A percentile compares a stretch with the other conserved stretches of the same genome.
Evolutionary conservation across 768 basidiomycete species (phyloP).

Genomic region (Sistotremastrum suecicum): DNA sequence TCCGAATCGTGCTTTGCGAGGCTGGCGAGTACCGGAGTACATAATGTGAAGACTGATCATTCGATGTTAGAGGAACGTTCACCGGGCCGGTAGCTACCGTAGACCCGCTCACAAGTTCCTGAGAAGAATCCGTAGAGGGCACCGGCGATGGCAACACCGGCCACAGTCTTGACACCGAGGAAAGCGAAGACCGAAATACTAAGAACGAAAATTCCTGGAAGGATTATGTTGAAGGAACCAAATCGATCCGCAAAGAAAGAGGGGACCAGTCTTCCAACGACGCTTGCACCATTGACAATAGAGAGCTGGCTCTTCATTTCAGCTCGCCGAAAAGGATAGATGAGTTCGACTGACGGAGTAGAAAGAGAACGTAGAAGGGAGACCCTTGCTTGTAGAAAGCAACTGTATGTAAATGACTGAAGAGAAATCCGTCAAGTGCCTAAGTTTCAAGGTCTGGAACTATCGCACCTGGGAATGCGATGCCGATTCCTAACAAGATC

Average conservation of each 20-base stretch:
- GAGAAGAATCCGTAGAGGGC: conserved; percentile 33
- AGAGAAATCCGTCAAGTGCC: conserved; percentile 18
- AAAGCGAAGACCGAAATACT: conserved; percentile 28
- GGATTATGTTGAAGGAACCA: conserved; percentile 30
- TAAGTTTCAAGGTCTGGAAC: conserved; percentile 1
- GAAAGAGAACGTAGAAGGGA: conserved; percentile 35
- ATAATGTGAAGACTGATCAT: too few species aligned
- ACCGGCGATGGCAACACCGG: conserved; percentile 25
- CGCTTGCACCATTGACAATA: conserved; percentile 35
- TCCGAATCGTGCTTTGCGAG: too few species aligned
- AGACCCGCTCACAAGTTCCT: conserved; percentile 19
- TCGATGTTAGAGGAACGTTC: too few species aligned
- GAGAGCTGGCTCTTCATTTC: conserved; percentile 22
- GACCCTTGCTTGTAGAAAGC: conserved; percentile 32
- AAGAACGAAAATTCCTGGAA: conserved; percentile 19
- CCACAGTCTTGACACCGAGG: conserved; percentile 22
- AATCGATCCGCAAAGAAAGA: conserved; percentile 26
- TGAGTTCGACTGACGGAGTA: conserved; percentile 28
- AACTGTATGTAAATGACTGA: conserved; percentile 46
- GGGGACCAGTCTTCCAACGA: conserved; percentile 37
- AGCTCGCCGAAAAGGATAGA: background rate
- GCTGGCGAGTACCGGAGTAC: too few species aligned
- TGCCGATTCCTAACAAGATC: conserved; percentile 20
- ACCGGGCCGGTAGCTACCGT: too few species aligned
- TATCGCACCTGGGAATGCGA: conserved; percentile 7